Base-by-base conservation (phyloP, 2,329 filamentous ascomycete species). In the Arthrobotrys megalospora region DNA sequence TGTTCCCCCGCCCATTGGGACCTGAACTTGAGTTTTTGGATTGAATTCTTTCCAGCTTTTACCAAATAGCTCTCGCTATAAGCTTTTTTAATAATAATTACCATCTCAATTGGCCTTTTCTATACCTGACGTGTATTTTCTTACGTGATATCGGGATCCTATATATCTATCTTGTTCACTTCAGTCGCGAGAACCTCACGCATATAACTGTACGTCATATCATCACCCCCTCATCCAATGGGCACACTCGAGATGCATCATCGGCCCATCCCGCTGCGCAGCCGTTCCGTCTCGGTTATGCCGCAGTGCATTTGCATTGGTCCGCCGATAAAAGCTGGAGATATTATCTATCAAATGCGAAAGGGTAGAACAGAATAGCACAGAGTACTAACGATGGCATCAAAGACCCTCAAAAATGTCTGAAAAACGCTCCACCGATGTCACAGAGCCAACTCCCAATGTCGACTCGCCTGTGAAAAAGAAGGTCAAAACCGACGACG, bases 391-490 rank as follows among this genome's bases (percentile, higher is more conserved):
- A 50, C 14, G n/a, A 60, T 60, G 41, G 0, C 19, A 11, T 11
- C 62, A 55, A 64, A 24, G 64, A 52, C 32, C 62, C 66, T 47
- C 41, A 55, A 43, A 41, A 28, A 60, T 60, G 21, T 77, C 73
- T 14, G 73, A 77, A 62, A 77, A 77, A 47, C 55, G 73, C 32
- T 47, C 65, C 60, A 71, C 73, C 66, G 73, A 77, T 62, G 66
- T 77, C 60, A 77, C 73, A 10, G 73, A 77, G 41, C 73, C 73
- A 28, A 77, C 73, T 43, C 66, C 73, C 4, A 77, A 77, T 47
- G 73, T 77, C 34, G 73, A 77, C 60, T 77, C 73, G 14, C 73
- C 73, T 3, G 60, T 71, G 32, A 77, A 77, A 32, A 77, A 77
- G 66, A 77, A 67, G 66, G 73, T 71, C 66, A 77, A 67, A 60